phyloP scores from a whole-genome alignment of 2,329 filamentous ascomycete species.

The Botrytis paeoniae region DNA sequence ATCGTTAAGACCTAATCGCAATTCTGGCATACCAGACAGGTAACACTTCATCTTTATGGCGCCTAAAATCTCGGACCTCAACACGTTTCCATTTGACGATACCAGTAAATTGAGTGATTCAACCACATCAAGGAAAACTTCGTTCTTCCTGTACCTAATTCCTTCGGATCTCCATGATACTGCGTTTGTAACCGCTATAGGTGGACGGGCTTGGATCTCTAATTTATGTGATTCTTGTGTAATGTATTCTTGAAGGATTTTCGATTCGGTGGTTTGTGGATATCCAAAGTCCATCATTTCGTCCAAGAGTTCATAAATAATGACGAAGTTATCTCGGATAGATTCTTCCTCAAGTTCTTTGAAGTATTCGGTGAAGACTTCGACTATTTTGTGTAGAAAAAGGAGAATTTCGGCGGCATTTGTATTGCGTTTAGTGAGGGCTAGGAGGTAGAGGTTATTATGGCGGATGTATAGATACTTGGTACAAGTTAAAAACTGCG shows the following conservation, averaged over 20 bases:
- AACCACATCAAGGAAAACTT: slow-evolving; percentile 96
- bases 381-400: slow-evolving; percentile 96
- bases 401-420: slow-evolving; percentile 98
- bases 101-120: slow-evolving; percentile 96
- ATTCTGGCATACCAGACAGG: slow-evolving; percentile 94
- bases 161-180: slow-evolving; percentile 98
- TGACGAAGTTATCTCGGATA: slow-evolving; percentile 98
- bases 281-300: slow-evolving; percentile 99
- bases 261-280: slow-evolving; percentile 95
- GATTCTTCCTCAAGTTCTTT: slow-evolving; percentile 98
- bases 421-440: slow-evolving; percentile 96
- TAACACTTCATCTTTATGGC: slow-evolving; percentile 99
- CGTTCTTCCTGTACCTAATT: slow-evolving; percentile 98
- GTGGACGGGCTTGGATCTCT: slow-evolving; percentile 90
- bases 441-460: slow-evolving; percentile 98
- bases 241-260: slow-evolving; percentile 99
- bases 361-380: slow-evolving; percentile 99
- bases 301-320: slow-evolving; percentile 97
- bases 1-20: slow-evolving; percentile 92
- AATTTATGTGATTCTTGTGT: slow-evolving; percentile 99
- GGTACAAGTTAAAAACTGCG: slow-evolving; percentile 23
- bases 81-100: slow-evolving; percentile 87
- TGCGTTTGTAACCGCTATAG: slow-evolving; percentile 96
- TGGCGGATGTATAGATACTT: slow-evolving; percentile 99
- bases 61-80: slow-evolving; percentile 93